These are phyloP conservation scores for Nyssa sinensis DNA, from an alignment of 148 eudicot genomes.

Conservation along the genomic window DNA sequence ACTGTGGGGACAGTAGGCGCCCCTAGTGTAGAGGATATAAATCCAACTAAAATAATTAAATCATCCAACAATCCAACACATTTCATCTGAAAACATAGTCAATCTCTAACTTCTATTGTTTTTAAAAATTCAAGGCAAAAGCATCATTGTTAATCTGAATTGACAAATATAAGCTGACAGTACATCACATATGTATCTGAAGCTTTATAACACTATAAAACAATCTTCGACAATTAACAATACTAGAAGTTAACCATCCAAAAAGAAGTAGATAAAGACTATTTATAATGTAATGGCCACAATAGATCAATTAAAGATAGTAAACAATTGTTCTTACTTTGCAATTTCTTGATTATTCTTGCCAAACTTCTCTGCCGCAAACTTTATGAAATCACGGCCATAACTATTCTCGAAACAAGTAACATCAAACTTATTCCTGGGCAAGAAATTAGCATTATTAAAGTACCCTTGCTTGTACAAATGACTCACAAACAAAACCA, in stretches of 20 bases:
- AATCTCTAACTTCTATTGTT: not conserved
- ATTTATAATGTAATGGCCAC: not conserved
- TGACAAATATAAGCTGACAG: not conserved
- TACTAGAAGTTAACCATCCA: not conserved
- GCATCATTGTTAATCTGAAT: not conserved
- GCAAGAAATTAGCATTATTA: constrained; percentile 42
- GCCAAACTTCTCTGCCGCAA: constrained; percentile 66
- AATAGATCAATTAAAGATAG: not conserved
- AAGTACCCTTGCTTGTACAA: constrained; percentile 59
- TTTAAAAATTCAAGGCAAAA: not conserved
- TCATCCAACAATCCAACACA: not conserved
- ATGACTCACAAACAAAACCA: constrained; percentile 41
- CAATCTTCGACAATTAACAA: not conserved
- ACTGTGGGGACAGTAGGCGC: no score
- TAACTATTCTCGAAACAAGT: constrained; percentile 47
- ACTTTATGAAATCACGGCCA: constrained; percentile 51
- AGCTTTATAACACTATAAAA: not conserved
- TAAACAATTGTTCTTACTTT: constrained; percentile 36
- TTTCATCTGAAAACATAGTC: not conserved
- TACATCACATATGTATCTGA: not conserved
- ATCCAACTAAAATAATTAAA: not conserved
- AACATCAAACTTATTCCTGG: constrained; percentile 37
- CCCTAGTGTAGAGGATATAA: no score
- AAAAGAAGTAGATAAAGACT: not conserved
- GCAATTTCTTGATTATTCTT: constrained; percentile 52